Evolutionary conservation across 2,329 filamentous ascomycete species (phyloP), one percentile per base, ranked within the genome.

Genomic region (Aspergillus quadricinctus): DNA sequence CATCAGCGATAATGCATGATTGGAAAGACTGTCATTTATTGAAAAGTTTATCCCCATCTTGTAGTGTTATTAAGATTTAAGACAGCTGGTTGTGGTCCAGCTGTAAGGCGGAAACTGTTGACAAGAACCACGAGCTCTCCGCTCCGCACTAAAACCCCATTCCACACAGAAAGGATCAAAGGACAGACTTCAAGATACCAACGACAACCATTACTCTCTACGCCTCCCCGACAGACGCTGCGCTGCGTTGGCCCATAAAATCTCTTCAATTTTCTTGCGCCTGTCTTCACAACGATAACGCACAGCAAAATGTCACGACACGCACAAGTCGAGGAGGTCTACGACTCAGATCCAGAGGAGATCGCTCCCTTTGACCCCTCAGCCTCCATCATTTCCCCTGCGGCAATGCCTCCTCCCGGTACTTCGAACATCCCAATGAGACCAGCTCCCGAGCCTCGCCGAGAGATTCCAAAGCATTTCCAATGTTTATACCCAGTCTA

Each of bases 401-500:
- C 69, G 51, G 68, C 65, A 48, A 67, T 73, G 52, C 67, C 72
- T 52, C 53, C 65, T 57, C 51, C 61, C n/a, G 53, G 58, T 50
- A 63, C 64, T 41, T 65, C 68, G 2, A 58, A 64, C 10, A 61
- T 66, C 45, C 64, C 65, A 25, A 64, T 57, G 64, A 67, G 65
- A 65, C 71, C 66, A 59, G 71, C 64, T 45, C 76, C 74, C 52
- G 77, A 72, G 64, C 77, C 75, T 57, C 75, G 79, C 64, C 79
- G 78, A 57, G 80, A 85, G 59, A 79, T 79, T 57, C 80, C 90
- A 74, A 89, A 88, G 69, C 79, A 85, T 75, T 96, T 87, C 79
- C 89, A 94, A 74, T 93, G 90, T 75, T 81, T 99, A 27, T 99
- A 99, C 78, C 93, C 94, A 0, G 79, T 97, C 57, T 99, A 99